Conservation (phyloP, 176 grass and related monocot genomes). For the Miscanthus lutarioriparius region DNA sequence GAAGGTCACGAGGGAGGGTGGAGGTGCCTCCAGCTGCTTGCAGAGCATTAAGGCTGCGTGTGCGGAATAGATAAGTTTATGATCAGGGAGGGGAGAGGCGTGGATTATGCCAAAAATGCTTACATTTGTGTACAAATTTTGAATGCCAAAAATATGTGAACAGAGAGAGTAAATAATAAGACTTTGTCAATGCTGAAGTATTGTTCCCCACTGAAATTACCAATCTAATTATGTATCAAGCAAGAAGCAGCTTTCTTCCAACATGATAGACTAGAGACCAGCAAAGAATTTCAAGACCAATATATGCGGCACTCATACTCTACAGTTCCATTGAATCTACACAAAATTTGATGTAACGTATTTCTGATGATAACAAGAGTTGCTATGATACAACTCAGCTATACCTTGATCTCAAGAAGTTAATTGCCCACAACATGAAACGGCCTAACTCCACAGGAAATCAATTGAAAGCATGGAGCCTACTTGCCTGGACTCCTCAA, state of each 20-base stretch:
- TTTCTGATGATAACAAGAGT: conserved; percentile 34
- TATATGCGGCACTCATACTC: conserved; percentile 2
- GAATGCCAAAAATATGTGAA: neutral
- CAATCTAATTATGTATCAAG: neutral
- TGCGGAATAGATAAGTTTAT: neutral
- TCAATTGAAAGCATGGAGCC: too few species aligned
- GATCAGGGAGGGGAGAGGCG: neutral
- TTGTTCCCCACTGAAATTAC: neutral
- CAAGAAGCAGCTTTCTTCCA: conserved; percentile 16
- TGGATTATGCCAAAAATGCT: neutral
- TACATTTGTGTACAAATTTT: neutral
- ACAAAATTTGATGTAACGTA: conserved; percentile 14
- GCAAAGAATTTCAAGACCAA: neutral
- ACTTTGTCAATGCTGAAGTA: neutral
- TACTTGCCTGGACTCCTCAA: conserved; percentile 35
- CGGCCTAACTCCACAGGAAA: too few species aligned
- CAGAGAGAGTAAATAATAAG: neutral
- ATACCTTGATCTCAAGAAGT: conserved; percentile 21
- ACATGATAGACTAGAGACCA: neutral
- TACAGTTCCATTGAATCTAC: conserved; percentile 36
- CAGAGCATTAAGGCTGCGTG: neutral
- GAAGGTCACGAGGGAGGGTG: neutral
- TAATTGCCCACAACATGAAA: too few species aligned
- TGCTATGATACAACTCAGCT: conserved; percentile 39
- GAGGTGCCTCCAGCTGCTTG: neutral